These are phyloP conservation scores for Pulicaria dysenterica DNA, from an alignment of 129 eudicot species.

Conservation along the genomic window DNA sequence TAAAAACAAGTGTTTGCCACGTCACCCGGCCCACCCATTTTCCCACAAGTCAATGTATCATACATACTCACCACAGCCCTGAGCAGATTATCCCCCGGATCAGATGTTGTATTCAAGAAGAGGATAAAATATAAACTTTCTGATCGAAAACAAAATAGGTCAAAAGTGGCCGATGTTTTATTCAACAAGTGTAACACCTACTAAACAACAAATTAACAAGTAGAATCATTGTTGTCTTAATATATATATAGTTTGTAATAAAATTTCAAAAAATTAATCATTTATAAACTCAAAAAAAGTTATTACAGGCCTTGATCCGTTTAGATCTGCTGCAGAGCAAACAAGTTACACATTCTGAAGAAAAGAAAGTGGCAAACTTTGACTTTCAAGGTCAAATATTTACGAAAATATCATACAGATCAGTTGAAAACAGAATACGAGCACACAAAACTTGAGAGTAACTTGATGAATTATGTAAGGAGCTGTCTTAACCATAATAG, in stretches of 20 bases:
- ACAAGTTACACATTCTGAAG: slow-evolving; percentile 2
- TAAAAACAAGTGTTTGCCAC: no score
- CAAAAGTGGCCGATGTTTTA: neutral
- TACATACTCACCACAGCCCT: slow-evolving; percentile 72
- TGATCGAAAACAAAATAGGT: neutral
- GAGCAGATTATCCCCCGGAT: slow-evolving; percentile 81
- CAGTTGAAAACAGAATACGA: neutral
- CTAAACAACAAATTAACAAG: neutral
- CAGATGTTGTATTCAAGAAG: slow-evolving; percentile 63
- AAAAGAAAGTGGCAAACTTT: neutral
- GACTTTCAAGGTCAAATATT: slow-evolving; percentile 2
- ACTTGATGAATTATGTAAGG: neutral
- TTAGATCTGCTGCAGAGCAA: neutral
- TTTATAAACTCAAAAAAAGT: no score
- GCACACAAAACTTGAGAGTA: neutral
- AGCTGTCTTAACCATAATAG: neutral
- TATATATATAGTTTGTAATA: neutral
- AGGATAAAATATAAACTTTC: neutral
- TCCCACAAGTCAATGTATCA: slow-evolving; percentile 3
- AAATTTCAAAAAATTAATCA: no score
- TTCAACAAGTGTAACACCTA: neutral
- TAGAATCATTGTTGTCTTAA: neutral
- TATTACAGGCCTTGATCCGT: neutral
- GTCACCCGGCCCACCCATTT: neutral
- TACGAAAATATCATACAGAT: neutral